Evolutionary conservation across 1,284 basidiomycete genomes (phyloP).

Genomic region (Ceratobasidium sp.): DNA sequence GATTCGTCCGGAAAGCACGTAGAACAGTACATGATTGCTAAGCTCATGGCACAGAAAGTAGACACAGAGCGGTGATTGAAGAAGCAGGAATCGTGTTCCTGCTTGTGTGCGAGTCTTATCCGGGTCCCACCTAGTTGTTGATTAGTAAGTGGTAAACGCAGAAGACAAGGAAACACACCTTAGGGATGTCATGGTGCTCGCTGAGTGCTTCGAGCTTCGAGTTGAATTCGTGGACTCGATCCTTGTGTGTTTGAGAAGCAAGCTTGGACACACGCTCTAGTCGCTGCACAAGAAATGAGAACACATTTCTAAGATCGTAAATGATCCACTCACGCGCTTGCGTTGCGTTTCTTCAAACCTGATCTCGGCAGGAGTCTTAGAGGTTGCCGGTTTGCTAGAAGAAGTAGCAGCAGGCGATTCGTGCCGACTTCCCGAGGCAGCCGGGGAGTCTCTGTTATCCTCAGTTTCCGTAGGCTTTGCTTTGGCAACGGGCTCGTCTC

Average conservation of each 20-base stretch:
- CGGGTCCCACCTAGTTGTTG: slow-evolving; percentile 50
- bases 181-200: slow-evolving; percentile 94
- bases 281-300: slow-evolving; percentile 62
- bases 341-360: slow-evolving; percentile 88
- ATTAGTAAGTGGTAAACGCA: slow-evolving; percentile 10
- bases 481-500: slow-evolving; percentile 42
- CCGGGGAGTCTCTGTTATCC: slow-evolving; percentile 52
- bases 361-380: slow-evolving; percentile 88
- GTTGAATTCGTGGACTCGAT: slow-evolving; percentile 93
- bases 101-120: slow-evolving; percentile 40
- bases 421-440: slow-evolving; percentile 66
- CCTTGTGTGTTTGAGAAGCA: slow-evolving; percentile 92
- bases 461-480: slow-evolving; percentile 51
- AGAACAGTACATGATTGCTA: neutral
- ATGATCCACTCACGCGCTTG: slow-evolving; percentile 71
- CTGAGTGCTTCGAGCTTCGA: slow-evolving; percentile 86
- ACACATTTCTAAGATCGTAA: slow-evolving; percentile 35
- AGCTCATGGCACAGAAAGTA: neutral
- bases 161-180: slow-evolving; percentile 60
- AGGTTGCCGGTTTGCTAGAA: slow-evolving; percentile 51
- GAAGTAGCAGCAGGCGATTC: slow-evolving; percentile 62
- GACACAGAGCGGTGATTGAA: neutral
- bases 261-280: slow-evolving; percentile 82
- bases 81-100: neutral
- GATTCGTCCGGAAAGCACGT: neutral